Evolutionary conservation across 2,329 filamentous ascomycete genomes (phyloP), one percentile per base, ranked within the genome.

Genomic region (Nemania abortiva): DNA sequence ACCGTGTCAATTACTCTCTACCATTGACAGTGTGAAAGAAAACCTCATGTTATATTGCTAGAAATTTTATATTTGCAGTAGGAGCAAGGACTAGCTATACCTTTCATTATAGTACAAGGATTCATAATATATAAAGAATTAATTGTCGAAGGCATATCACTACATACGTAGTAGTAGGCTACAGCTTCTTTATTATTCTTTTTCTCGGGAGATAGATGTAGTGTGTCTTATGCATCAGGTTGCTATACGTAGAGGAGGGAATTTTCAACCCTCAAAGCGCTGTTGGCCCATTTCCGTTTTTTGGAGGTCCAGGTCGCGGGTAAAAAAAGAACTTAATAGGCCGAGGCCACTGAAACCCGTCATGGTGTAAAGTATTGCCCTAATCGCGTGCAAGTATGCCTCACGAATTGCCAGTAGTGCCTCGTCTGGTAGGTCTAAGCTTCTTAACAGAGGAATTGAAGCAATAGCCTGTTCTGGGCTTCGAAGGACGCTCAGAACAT

Each of bases 261-360:
- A 11, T 42, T 15, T 47, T 50, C 13, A 50, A 4, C 13, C 47
- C 15, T 54, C 27, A 34, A 54, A 54, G 2, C 18, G 52, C 20
- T 54, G 52, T 34, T 34, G 24, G 22, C 52, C 29, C 24, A 54
- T 31, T 34, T 54, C 52, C 15, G 52, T 31, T 11, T 54, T 54
- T 34, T 34, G 24, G 18, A 56, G 15, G 27, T 39, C 31, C 5
- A 56, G 20, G n/a, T 56, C 53, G 2, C 11, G 53, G 2, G 27
- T 39, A 18, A 56, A 56, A 39, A 56, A 24, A 13, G 53, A 56
- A 18, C 31, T 56, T 13, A 39, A 13, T 5, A 39, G 7, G 10
- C 53, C 53, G 11, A 56, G 34, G n/a, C 29, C 34, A 24, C 53
- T 24, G 10, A 42, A 39, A 18, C 18, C 53, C 5, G 31, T 24